Evolutionary conservation across 805 yeast genomes (phyloP), one percentile per base, ranked within the genome.

Genomic region (Candida dajiaensis): DNA sequence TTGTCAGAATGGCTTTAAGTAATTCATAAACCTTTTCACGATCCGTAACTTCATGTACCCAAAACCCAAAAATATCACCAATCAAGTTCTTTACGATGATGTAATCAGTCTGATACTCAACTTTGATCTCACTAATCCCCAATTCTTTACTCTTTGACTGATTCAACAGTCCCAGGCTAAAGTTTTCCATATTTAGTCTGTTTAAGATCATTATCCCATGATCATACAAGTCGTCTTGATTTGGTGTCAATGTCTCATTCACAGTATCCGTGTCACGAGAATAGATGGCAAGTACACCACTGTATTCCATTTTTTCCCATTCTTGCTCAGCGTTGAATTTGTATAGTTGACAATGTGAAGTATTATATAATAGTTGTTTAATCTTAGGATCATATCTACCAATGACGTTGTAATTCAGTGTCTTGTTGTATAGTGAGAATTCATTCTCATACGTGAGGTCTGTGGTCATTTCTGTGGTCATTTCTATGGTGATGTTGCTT

Each of bases 331-430:
- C 70, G 19, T 72, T 71, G 67, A 77, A 85, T 58, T 80, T 77
- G 63, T 84, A 85, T 16, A 84, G 71, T 28, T 84, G 86, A 46
- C 85, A 80, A 61, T 84, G 87, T 15, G 90, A 80, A 2, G 90
- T 77, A 44, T 81, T 76, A 56, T 78, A 83, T 38, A 84, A 65
- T 26, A 85, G 69, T 58, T 82, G 87, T 47, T 83, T 79, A 42
- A 84, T 78, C 51, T 73, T 72, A 0, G 90, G 85, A 54, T 85
- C 95, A 58, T 85, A 85, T 50, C 89, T 73, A 21, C 85, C 82
- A 26, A 85, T 82, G 44, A 85, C 90, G 59, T 85, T 85, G 66
- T 77, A 85, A 42, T 85, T 83, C 41, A 85, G 66, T 0, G 90
- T 84, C 50, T 78, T 80, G 43, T 81, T 73, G 58, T 80, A 85